Base-by-base conservation (phyloP, 1,284 basidiomycete genomes). In the Malassezia arunalokei region DNA sequence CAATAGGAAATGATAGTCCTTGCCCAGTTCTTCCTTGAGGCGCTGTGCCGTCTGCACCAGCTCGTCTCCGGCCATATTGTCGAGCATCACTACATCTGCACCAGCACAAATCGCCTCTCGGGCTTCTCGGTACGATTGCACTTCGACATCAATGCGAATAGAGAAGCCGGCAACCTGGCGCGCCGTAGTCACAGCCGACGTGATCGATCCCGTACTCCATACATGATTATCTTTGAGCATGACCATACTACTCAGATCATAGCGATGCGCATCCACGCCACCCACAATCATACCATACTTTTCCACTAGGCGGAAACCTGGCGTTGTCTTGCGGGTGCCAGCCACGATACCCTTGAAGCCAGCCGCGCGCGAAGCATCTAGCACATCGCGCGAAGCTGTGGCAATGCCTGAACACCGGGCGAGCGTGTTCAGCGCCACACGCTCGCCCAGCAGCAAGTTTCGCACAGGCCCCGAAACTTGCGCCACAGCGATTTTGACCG, bases 211-310 rank as follows among this genome's bases (percentile, higher is more conserved):
- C 28, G 84, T 87, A 6, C 89, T 91, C 91, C 90, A 96, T 70
- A 98, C 89, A 72, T 98, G 94, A 74, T 98, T 98, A 72, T 98
- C 92, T 76, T 98, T 98, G 68, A 99, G 82, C 92, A 98, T 98
- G 71, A 99, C 92, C 92, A 98, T 98, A 73, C 86, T 88, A 35
- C 86, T 90, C 31, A 98, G 79, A 75, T 96, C 91, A 68, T 95
- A 86, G n/a, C 94, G 81, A 76, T 98, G 94, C 15, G 87, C 79
- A 74, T 99, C 94, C 60, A 96, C 85, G 5, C 92, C 94, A 24
- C 94, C 92, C 27, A 98, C 88, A 41, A 96, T 77, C 94, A 98
- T 99, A 8, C 85, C 94, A 74, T 98, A 96, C 76, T 99, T 99
- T 75, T 99, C 92, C 5, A 98, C 91, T 14, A 96, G 78, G 43